Evolutionary conservation across 495 filamentous ascomycete species (phyloP), one percentile per base, ranked within the genome.

Genomic region (Aspergillus biplanus): DNA sequence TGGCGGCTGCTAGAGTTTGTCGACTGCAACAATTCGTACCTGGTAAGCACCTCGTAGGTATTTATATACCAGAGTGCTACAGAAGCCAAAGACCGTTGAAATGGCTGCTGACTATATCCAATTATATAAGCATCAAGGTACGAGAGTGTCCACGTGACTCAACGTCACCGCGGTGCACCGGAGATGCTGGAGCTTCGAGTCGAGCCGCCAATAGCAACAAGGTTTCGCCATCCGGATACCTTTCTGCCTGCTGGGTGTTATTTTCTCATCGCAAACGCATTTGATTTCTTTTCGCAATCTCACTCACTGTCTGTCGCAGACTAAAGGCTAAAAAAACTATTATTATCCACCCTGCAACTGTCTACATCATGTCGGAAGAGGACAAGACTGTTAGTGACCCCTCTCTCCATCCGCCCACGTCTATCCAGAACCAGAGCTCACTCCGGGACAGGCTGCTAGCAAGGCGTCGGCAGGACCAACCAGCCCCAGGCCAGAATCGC

Each of bases 401-500:
- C 55, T 31, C 39, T 52, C 16, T 52, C 44, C 50, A 11, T 27
- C 52, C 46, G 15, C 44, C 55, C 39, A 53, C 44, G 56, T 61
- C 2, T 48, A 37, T 42, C 52, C n/a, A 5, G n/a, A 35, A 56
- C 0, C 50, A 32, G 59, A 62, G 39, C 39, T 7, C 58, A 80
- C 63, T 57, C 39, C 52, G 48, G 33, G 32, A 52, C 53, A 69
- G 66, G 71, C 73, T 56, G 64, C 73, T 58, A 78, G 61, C 67
- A 81, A 73, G 64, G 70, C 70, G 35, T 62, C 69, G 39, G 65
- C 69, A 53, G 71, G 59, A 18, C 68, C 70, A 9, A 73, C 66
- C 61, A 79, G 70, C 58, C 77, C 71, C 16, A 76, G 77, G 33
- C 82, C 92, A 49, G 92, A 96, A 74, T 96, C 92, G 16, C 91